phyloP scores from a whole-genome alignment of 2,329 filamentous ascomycete genomes.

The Penicillium freii region DNA sequence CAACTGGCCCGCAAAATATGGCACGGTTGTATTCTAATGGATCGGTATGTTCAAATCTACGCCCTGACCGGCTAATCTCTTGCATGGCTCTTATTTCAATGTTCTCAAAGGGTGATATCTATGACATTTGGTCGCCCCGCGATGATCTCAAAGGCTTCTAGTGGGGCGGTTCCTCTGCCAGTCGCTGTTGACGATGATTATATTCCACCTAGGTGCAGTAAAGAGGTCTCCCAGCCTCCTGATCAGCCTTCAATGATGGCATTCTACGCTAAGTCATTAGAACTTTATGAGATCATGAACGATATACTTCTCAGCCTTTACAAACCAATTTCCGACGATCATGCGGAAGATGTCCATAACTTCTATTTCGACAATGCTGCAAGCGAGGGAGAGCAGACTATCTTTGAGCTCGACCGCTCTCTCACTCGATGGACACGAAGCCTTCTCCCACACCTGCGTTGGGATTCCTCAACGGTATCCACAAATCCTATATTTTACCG shows the following conservation, averaged over 20 bases:
- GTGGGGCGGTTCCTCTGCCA: conserved; percentile 30
- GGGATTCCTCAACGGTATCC: conserved; percentile 1
- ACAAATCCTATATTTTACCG: conserved; percentile 29
- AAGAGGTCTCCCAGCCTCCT: conserved; percentile 21
- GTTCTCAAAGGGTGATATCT: conserved; percentile 30
- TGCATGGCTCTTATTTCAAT: neutral
- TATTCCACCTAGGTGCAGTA: conserved; percentile 15
- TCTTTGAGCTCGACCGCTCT: conserved; percentile 37
- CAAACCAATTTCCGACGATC: conserved; percentile 26
- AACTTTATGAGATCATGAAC: conserved; percentile 38
- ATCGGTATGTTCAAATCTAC: conserved; percentile 25
- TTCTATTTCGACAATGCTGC: conserved; percentile 28
- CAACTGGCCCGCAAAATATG: conserved; percentile 35
- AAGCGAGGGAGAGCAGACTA: conserved; percentile 27
- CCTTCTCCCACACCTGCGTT: conserved; percentile 30
- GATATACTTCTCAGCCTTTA: conserved; percentile 35
- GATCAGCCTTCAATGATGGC: conserved; percentile 31
- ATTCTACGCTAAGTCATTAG: conserved; percentile 34
- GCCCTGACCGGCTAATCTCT: too few species aligned
- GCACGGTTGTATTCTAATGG: conserved; percentile 41
- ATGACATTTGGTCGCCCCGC: conserved; percentile 41
- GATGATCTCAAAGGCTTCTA: conserved; percentile 34
- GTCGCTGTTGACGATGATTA: conserved; percentile 34
- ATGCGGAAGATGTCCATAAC: conserved; percentile 27
- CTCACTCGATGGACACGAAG: conserved; percentile 32